These are phyloP conservation scores for Vitrella brassicaformis DNA, from an alignment of 73 alveolate genomes.

Conservation along the genomic window DNA sequence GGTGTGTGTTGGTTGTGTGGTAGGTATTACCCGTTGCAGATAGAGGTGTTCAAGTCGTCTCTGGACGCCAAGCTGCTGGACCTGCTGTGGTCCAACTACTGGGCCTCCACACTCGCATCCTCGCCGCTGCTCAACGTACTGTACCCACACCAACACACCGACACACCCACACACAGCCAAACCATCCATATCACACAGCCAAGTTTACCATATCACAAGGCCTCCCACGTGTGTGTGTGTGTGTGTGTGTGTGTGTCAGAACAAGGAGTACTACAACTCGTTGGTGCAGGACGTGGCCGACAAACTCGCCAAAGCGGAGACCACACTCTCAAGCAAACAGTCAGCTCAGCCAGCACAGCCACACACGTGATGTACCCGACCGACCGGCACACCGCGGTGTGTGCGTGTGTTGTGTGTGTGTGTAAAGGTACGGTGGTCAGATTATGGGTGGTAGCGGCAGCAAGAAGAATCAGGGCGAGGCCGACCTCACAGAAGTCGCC, in stretches of 20 bases:
- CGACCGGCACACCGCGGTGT: not conserved
- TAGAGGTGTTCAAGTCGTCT: slow-evolving; percentile 63
- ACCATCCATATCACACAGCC: not conserved
- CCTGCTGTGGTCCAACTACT: slow-evolving; percentile 68
- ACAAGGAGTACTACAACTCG: slow-evolving; percentile 26
- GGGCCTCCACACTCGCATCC: slow-evolving; percentile 69
- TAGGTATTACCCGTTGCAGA: slow-evolving; percentile 53
- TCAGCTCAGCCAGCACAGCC: no score
- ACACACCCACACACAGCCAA: not conserved
- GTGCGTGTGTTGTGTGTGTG: not conserved
- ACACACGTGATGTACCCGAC: not conserved
- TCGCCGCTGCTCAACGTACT: slow-evolving; percentile 51
- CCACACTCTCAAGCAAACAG: no score
- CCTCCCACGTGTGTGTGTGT: not conserved
- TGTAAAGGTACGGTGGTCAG: not conserved
- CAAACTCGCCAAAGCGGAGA: slow-evolving; percentile 31
- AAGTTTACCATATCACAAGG: not conserved
- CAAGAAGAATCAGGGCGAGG: not conserved
- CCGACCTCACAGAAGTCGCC: not conserved
- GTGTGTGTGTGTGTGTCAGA: slow-evolving; percentile 5
- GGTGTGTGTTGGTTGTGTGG: no score
- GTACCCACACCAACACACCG: not conserved
- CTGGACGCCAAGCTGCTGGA: slow-evolving; percentile 61
- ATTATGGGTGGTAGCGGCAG: not conserved
- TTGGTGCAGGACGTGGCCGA: slow-evolving; percentile 28